A percentile compares a stretch with the other conserved stretches of the same genome.
Conservation (phyloP, 306 rosid species). For the Pyrus betulifolia region DNA sequence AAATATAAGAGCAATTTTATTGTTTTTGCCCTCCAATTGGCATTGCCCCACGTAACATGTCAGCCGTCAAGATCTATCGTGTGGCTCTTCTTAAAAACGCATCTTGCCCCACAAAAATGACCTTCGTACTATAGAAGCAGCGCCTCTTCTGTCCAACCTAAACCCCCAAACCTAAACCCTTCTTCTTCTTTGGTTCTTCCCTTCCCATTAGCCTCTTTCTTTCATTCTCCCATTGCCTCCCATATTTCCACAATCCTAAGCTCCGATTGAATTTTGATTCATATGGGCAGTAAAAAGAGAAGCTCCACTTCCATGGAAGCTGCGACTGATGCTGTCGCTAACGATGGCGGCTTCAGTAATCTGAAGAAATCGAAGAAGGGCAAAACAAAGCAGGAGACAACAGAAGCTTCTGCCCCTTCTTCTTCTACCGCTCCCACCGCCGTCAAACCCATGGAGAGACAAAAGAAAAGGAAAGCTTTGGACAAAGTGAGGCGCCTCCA, state of each 20-base stretch:
- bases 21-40: too few relatives aligned
- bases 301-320: slow-evolving; percentile 28
- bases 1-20: too few relatives aligned
- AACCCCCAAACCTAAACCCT: not conserved
- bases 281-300: slow-evolving; percentile 45
- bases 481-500: slow-evolving; percentile 46
- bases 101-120: too few relatives aligned
- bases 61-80: not conserved
- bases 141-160: not conserved
- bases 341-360: not conserved
- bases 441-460: slow-evolving; percentile 61
- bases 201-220: not conserved
- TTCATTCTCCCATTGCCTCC: not conserved
- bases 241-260: not conserved
- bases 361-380: slow-evolving; percentile 36
- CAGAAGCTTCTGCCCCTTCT: slow-evolving; percentile 5
- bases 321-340: not conserved
- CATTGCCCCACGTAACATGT: not conserved
- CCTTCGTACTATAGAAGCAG: not conserved
- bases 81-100: not conserved
- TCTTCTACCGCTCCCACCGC: slow-evolving; percentile 12
- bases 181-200: not conserved
- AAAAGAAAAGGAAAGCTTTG: slow-evolving; percentile 62
- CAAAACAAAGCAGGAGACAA: slow-evolving; percentile 11
- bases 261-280: not conserved